Percentiles rank a stretch among this genome's conserved stretches.
Conservation (phyloP, 1,284 basidiomycete genomes). For the Agroathelia rolfsii region DNA sequence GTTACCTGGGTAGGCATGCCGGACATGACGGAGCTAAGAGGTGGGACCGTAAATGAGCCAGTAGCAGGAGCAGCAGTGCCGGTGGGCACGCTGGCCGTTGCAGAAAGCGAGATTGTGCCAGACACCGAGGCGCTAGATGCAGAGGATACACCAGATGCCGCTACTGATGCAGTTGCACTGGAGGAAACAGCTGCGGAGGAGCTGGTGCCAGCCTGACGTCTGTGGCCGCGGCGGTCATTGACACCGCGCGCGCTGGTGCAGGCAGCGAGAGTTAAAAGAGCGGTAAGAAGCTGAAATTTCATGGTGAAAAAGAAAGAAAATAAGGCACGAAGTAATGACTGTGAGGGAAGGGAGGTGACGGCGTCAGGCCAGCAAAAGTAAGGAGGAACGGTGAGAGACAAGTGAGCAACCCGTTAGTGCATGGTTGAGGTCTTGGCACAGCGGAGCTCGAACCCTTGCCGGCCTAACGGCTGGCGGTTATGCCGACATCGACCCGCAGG, state of each 20-base stretch:
- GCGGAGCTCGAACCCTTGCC: no score
- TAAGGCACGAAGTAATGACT: no score
- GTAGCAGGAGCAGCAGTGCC: conserved; percentile 14
- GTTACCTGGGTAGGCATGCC: conserved; percentile 55
- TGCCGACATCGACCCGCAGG: no score
- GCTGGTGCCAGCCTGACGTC: conserved; percentile 19
- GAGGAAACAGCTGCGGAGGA: conserved; percentile 5
- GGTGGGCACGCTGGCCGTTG: no score
- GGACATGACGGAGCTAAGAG: conserved; percentile 53
- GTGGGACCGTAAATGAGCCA: conserved; percentile 46
- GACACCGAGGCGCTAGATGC: no score
- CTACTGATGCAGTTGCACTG: conserved; percentile 12
- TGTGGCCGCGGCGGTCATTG: conserved; percentile 16
- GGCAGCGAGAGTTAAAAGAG: conserved; percentile 32
- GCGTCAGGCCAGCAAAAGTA: no score
- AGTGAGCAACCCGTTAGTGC: no score
- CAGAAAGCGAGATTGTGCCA: no score
- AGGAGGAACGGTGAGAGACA: not conserved
- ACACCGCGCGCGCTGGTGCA: conserved; percentile 24
- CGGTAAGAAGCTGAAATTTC: conserved; percentile 31
- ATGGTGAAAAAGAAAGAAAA: conserved; percentile 23
- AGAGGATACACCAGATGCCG: conserved; percentile 25
- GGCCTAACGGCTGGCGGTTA: no score
- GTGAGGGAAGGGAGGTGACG: conserved; percentile 13
- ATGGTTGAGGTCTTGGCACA: no score